A percentile compares a stretch with the other conserved stretches of the same genome.
Evolutionary conservation across 129 eudicot genomes (phyloP).

Genomic region (Pittosporum tobira): DNA sequence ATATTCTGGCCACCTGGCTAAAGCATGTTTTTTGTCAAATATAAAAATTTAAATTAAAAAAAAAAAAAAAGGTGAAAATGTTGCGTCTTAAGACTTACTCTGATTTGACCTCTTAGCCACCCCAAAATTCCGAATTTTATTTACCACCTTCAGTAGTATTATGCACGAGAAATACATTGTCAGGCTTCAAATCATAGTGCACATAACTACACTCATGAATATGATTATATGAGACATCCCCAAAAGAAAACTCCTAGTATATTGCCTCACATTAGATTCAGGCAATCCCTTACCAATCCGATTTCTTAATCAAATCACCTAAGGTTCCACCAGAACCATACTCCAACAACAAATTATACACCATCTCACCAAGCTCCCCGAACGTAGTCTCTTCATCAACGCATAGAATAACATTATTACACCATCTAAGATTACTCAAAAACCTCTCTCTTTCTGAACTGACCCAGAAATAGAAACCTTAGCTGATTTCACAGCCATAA

Average conservation of each 20-base stretch:
- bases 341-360: no score
- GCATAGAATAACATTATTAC: constrained; percentile 38
- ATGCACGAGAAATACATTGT: constrained; percentile 42
- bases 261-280: constrained; percentile 32
- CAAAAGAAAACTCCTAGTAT: constrained; percentile 36
- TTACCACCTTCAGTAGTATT: not conserved
- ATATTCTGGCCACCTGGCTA: no score
- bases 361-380: constrained; percentile 32
- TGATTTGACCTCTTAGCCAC: constrained; percentile 43
- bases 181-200: constrained; percentile 69
- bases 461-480: constrained; percentile 59
- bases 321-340: constrained; percentile 84
- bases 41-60: no score
- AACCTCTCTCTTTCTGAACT: constrained; percentile 61
- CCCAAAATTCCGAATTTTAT: constrained; percentile 75
- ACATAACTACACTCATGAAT: constrained; percentile 52
- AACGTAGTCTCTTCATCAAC: constrained; percentile 54
- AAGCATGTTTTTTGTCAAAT: no score
- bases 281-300: constrained; percentile 32
- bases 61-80: no score
- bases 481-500: constrained; percentile 82
- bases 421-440: constrained; percentile 42
- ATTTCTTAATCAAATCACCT: constrained; percentile 39
- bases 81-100: no score
- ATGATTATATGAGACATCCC: constrained; percentile 48